Percentiles rank a stretch among this genome's conserved stretches.
These are phyloP conservation scores for Pilobolus umbonatus DNA, from an alignment of 192 early-diverging fungal species.

Conservation along the genomic window DNA sequence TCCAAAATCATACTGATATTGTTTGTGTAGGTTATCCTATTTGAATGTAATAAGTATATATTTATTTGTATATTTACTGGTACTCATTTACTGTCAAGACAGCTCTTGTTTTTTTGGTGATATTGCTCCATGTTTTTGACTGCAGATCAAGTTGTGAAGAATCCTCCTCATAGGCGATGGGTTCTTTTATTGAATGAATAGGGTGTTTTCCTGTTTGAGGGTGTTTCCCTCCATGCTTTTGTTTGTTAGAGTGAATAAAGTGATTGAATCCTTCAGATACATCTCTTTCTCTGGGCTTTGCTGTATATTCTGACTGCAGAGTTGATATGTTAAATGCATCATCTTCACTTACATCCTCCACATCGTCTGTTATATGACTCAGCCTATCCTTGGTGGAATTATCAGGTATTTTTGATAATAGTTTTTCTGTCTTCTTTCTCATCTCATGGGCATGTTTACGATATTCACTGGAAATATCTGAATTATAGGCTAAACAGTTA, in stretches of 20 bases:
- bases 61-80: background rate
- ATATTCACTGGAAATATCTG: constrained; percentile 78
- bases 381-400: constrained; percentile 46
- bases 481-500: constrained; percentile 90
- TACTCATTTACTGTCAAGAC: constrained; percentile 33
- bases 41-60: background rate
- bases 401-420: constrained; percentile 78
- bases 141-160: constrained; percentile 49
- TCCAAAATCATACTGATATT: constrained; percentile 41
- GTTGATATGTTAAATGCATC: too few species aligned
- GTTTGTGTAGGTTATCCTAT: constrained; percentile 31
- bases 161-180: constrained; percentile 46
- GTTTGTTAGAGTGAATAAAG: too few species aligned
- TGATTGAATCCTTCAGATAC: too few species aligned
- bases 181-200: background rate
- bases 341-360: constrained; percentile 51
- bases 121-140: constrained; percentile 44
- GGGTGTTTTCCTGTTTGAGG: background rate
- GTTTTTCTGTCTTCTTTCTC: constrained; percentile 64
- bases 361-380: constrained; percentile 46
- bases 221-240: background rate
- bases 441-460: constrained; percentile 77
- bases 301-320: too few species aligned
- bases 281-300: too few species aligned
- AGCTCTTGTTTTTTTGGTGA: constrained; percentile 43